Evolutionary conservation across 2,329 filamentous ascomycete species (phyloP).

Genomic region (Grosmannia huntii): DNA sequence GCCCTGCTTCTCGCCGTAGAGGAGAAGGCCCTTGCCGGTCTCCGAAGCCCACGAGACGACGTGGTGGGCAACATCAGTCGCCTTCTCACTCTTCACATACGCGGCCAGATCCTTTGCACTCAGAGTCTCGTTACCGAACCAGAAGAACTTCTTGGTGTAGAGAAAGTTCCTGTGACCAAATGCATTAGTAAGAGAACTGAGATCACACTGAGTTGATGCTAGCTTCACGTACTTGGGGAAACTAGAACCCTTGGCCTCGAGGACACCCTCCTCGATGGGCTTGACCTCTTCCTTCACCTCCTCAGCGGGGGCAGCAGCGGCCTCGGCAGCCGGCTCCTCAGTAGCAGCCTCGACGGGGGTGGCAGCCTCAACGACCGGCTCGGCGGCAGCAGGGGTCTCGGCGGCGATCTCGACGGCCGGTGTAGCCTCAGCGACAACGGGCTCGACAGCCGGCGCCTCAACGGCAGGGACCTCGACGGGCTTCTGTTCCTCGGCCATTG

Average conservation of each 20-base stretch:
- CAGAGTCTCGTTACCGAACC: constrained; percentile 59
- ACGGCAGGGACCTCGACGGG: constrained; percentile 43
- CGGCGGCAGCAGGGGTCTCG: constrained; percentile 16
- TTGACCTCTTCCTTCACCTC: constrained; percentile 31
- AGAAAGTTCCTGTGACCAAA: constrained; percentile 56
- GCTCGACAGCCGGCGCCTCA: constrained; percentile 16
- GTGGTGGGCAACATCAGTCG: constrained; percentile 58
- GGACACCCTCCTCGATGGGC: constrained; percentile 61
- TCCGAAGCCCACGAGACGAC: constrained; percentile 80
- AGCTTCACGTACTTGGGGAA: constrained; percentile 69
- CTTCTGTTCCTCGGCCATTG: constrained; percentile 66
- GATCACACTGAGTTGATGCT: not conserved
- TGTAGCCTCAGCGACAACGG: constrained; percentile 11
- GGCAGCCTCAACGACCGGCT: constrained; percentile 24
- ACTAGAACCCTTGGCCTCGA: constrained; percentile 81
- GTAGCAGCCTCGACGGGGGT: constrained; percentile 16
- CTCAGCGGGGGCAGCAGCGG: constrained; percentile 25
- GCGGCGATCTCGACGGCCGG: constrained; percentile 15
- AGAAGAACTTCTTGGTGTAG: constrained; percentile 90
- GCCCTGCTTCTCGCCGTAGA: constrained; percentile 71
- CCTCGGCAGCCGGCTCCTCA: constrained; percentile 19
- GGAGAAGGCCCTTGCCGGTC: constrained; percentile 90
- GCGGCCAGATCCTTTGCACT: constrained; percentile 59
- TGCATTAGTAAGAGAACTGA: not conserved
- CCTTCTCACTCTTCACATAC: constrained; percentile 85